phyloP scores from a whole-genome alignment of 768 basidiomycete species.

The Tulasnella sp. region DNA sequence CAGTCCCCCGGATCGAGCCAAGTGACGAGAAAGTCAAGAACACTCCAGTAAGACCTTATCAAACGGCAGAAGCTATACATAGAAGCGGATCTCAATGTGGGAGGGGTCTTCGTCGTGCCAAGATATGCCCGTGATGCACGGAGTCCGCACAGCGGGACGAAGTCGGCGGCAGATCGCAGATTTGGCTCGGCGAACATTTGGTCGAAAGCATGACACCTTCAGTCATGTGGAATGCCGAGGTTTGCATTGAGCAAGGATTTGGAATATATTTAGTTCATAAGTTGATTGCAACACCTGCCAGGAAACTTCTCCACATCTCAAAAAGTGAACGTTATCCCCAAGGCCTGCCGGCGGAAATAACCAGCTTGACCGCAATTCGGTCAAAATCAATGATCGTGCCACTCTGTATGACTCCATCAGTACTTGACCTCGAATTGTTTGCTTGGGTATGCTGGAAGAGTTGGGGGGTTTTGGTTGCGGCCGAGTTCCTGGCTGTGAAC shows the following conservation, averaged over 20 bases:
- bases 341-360: not conserved
- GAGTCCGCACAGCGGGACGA: constrained; percentile 2
- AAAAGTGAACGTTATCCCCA: not conserved
- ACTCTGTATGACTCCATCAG: too few relatives aligned
- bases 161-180: constrained; percentile 10
- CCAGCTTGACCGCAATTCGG: not conserved
- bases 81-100: not conserved
- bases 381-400: not conserved
- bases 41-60: not conserved
- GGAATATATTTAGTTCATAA: not conserved
- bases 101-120: not conserved
- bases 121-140: constrained; percentile 1
- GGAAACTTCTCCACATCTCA: not conserved
- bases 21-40: not conserved
- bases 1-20: not conserved
- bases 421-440: too few relatives aligned
- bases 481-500: too few relatives aligned
- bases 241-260: not conserved
- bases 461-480: too few relatives aligned
- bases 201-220: not conserved
- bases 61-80: not conserved
- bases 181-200: not conserved
- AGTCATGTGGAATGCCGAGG: not conserved
- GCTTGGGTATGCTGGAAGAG: too few relatives aligned
- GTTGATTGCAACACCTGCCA: not conserved